Evolutionary conservation across 257 asterid species (phyloP).

Genomic region (Ballota nigra): DNA sequence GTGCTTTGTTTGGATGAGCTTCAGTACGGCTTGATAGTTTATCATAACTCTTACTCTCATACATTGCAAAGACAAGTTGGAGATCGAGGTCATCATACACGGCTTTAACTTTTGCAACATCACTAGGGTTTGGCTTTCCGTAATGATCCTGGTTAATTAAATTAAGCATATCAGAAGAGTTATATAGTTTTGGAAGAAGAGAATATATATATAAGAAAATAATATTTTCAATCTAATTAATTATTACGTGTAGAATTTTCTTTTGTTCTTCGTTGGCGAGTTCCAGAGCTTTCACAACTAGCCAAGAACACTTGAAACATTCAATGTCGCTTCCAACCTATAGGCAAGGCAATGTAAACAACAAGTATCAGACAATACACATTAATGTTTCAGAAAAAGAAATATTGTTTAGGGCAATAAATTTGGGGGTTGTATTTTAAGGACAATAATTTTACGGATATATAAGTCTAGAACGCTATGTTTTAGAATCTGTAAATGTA

Average conservation of each 20-base stretch:
- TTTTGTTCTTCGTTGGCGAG: constrained; percentile 55
- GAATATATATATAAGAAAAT: too few relatives aligned
- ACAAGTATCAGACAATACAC: neutral
- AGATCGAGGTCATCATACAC: constrained; percentile 51
- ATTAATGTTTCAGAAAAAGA: too few relatives aligned
- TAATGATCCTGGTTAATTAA: constrained; percentile 46
- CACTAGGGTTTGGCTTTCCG: constrained; percentile 46
- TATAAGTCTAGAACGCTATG: too few relatives aligned
- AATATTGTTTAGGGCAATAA: too few relatives aligned
- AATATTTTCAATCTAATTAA: neutral
- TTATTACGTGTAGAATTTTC: constrained; percentile 45
- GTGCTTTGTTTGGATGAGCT: constrained; percentile 57
- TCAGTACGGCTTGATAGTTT: constrained; percentile 41
- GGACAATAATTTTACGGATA: too few relatives aligned
- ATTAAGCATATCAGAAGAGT: too few relatives aligned
- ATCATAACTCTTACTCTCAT: constrained; percentile 42
- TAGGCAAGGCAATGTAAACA: neutral
- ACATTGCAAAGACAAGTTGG: constrained; percentile 45
- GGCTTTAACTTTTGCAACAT: constrained; percentile 11
- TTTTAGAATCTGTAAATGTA: too few relatives aligned
- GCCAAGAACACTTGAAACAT: constrained; percentile 68
- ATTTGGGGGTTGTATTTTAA: too few relatives aligned
- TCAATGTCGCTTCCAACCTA: constrained; percentile 69
- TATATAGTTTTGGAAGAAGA: too few relatives aligned
- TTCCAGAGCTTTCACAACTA: constrained; percentile 65